Base-by-base conservation (phyloP, 73 alveolate genomes). In the Uronychia binucleata region DNA sequence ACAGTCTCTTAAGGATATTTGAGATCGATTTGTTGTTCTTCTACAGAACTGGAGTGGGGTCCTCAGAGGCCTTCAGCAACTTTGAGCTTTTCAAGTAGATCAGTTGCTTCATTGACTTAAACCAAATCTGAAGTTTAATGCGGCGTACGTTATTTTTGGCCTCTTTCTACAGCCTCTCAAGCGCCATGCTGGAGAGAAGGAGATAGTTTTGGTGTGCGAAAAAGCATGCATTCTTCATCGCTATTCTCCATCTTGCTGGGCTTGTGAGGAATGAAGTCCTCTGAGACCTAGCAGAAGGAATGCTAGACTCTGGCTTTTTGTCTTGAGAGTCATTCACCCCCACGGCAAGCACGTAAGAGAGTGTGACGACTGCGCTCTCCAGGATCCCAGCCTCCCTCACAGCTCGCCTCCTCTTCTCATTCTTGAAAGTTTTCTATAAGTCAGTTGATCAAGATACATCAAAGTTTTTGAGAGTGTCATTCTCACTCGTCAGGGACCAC, bases 401-500 rank as follows among this genome's bases (percentile, higher is more conserved):
- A 29, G 57, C 83, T 33, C 84, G 58, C 77, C 60, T 28, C 34
- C 78, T 80, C 25, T 26, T 28, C 27, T 87, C 93, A 74, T 87
- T 86, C 33, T 57, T 87, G 77, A 87, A 87, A 25, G 80, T 74
- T 80, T 80, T 80, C 83, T 87, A 28, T 28, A 30, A 5, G 30
- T 26, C 32, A 28, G 25, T 75, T 5, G 8, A 26, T 5, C 59
- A 75, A 60, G 84, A 11, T 46, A 46, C 67, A 11, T 46, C 67
- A 46, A 46, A 46, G 67, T 46, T 46, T 19, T 46, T 46, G n/a
- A 46, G 67, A 11, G 67, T 11, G 19, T 46, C 67, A 46, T 46
- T 46, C 58, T 86, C 92, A 86, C 79, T 78, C 0, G 92, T 86
- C 29, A 30, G 31, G 30, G 77, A 83, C 92, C 92, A 86, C 92